Conservation (phyloP, 176 grass and related monocot species). For the Phoenix dactylifera region DNA sequence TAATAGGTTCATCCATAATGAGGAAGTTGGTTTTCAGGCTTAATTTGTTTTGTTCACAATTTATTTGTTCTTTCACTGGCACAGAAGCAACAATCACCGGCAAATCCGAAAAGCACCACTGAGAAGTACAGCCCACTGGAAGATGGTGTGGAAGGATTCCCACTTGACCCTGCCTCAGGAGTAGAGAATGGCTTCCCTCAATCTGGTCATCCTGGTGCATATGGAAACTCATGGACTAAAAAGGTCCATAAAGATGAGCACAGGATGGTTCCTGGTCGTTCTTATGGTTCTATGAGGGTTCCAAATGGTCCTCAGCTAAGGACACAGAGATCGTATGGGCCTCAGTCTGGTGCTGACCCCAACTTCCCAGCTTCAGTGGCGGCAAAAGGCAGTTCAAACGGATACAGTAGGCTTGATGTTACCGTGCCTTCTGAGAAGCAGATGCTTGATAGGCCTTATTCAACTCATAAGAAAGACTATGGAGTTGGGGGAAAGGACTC, state of each 20-base stretch:
- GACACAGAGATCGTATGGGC: constrained; percentile 14
- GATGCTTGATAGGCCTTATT: constrained; percentile 13
- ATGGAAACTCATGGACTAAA: constrained; percentile 58
- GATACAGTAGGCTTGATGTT: constrained; percentile 39
- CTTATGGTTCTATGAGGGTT: constrained; percentile 49
- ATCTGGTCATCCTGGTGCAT: constrained; percentile 35
- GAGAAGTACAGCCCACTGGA: constrained; percentile 51
- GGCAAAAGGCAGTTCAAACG: neutral
- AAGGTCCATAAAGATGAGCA: constrained; percentile 20
- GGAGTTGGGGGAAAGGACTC: neutral
- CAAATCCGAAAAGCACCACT: constrained; percentile 30
- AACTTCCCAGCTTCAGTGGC: constrained; percentile 5
- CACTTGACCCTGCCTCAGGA: constrained; percentile 32
- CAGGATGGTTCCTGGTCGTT: constrained; percentile 20
- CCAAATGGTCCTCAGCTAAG: constrained; percentile 27
- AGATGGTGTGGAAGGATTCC: constrained; percentile 52
- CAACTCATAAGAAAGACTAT: constrained; percentile 22
- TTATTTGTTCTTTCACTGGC: neutral
- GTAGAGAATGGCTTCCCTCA: constrained; percentile 1
- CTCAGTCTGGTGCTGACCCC: constrained; percentile 40
- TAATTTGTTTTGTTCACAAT: no score
- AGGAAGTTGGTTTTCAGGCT: no score
- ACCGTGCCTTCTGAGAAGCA: constrained; percentile 30
- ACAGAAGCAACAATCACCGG: constrained; percentile 38
- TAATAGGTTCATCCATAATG: no score